Evolutionary conservation across 2,329 filamentous ascomycete species (phyloP).

Genomic region (Claviceps humidiphila): DNA sequence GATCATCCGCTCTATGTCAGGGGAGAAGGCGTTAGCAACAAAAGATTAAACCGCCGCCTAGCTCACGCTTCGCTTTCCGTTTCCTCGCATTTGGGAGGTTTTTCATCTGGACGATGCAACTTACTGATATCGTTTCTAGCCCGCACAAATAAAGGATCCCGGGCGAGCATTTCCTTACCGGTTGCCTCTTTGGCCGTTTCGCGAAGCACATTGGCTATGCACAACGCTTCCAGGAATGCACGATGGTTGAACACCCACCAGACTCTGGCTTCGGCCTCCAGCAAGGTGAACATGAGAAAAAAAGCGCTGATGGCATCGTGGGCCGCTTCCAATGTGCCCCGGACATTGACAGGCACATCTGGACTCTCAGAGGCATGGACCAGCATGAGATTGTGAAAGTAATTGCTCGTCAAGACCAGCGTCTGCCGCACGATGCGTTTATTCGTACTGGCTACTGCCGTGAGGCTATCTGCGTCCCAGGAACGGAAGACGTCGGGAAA

Average conservation of each 20-base stretch:
- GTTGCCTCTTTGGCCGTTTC: slow-evolving; percentile 34
- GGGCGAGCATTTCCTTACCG: slow-evolving; percentile 30
- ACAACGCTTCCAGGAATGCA: slow-evolving; percentile 63
- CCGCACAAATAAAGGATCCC: slow-evolving; percentile 46
- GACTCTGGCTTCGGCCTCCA: slow-evolving; percentile 59
- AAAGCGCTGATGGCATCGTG: slow-evolving; percentile 63
- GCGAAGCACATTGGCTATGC: slow-evolving; percentile 47
- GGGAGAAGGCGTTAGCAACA: neutral
- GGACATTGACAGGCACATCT: slow-evolving; percentile 50
- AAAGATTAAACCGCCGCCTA: neutral
- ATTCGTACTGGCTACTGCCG: slow-evolving; percentile 41
- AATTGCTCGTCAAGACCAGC: slow-evolving; percentile 68
- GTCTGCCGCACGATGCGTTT: slow-evolving; percentile 61
- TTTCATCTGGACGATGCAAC: slow-evolving; percentile 11
- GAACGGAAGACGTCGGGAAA: slow-evolving; percentile 60
- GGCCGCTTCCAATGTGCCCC: slow-evolving; percentile 60
- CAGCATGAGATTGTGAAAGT: slow-evolving; percentile 71
- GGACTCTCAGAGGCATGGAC: slow-evolving; percentile 58
- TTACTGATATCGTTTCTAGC: slow-evolving; percentile 48
- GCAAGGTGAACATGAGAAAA: slow-evolving; percentile 57
- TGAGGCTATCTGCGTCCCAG: slow-evolving; percentile 49
- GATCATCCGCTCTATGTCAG: slow-evolving; percentile 41
- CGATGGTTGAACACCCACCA: slow-evolving; percentile 81
- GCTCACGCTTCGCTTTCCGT: neutral
- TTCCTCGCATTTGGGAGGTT: neutral